These are phyloP conservation scores for Salvia hispanica DNA, from an alignment of 257 asterid genomes.

Conservation along the genomic window DNA sequence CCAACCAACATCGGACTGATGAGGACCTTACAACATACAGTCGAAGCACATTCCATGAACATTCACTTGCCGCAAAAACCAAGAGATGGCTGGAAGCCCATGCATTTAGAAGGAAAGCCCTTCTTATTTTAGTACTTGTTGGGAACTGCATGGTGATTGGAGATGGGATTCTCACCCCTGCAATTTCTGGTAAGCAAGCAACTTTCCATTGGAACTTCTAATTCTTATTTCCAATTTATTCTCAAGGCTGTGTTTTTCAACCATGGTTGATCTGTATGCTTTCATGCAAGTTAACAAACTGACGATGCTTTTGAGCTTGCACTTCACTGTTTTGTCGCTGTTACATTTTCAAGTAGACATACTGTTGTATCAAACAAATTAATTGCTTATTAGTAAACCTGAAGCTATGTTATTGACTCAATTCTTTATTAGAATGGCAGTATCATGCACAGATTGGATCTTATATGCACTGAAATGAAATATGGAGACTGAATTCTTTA, in stretches of 20 bases:
- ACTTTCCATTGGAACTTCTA: not conserved
- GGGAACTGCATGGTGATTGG: conserved; percentile 76
- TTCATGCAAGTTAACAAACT: not conserved
- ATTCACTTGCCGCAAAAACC: conserved; percentile 71
- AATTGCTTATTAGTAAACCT: not conserved
- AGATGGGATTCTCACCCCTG: conserved; percentile 72
- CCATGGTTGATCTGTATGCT: not conserved
- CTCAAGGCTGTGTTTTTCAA: not conserved
- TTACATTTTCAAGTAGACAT: conserved; percentile 4
- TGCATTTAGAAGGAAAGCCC: conserved; percentile 50
- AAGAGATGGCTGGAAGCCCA: conserved; percentile 71
- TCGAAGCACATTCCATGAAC: conserved; percentile 59
- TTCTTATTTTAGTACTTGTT: conserved; percentile 60
- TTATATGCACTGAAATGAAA: not conserved
- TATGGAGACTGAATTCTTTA: not conserved
- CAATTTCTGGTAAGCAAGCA: conserved; percentile 54
- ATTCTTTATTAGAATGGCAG: not conserved
- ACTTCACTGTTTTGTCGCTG: not conserved
- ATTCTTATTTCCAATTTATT: not conserved
- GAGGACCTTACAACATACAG: conserved; percentile 80
- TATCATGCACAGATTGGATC: not conserved
- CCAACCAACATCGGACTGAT: conserved; percentile 76
- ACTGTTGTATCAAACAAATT: not conserved
- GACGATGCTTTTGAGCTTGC: conserved; percentile 8
- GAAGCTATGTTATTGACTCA: not conserved